Base-by-base conservation (phyloP, 2,329 filamentous ascomycete species). In the Ilyonectria destructans region DNA sequence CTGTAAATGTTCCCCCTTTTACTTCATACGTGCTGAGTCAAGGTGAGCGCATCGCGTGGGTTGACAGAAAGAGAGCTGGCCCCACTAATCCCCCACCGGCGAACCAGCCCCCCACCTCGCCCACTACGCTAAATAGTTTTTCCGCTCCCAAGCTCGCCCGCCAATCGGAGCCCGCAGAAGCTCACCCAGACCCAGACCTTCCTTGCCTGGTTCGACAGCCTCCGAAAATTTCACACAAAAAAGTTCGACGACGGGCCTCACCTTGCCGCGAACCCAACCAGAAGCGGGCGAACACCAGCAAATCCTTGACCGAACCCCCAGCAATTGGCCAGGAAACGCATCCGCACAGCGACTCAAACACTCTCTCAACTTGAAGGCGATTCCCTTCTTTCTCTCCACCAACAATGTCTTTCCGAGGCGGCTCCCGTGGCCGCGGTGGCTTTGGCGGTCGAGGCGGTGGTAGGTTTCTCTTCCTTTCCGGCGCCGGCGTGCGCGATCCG, bases 401-500 rank as follows among this genome's bases (percentile, higher is more conserved):
- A 56, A 74, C 68, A 66, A 82, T 82, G 81, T 82, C 81, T 73
- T 82, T 82, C 77, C 79, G 80, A 77, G 80, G 80, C 69, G 77
- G 77, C 71, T 78, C 77, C 70, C 77, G 79, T 69, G 78, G 77
- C 70, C 76, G 79, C 70, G 77, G 80, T 62, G 78, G 80, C 67
- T 78, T 79, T 67, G 77, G 80, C 68, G 78, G 78, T 67, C 77
- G 79, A 69, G 80, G 80, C 65, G 80, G 80, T 71, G 80, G 79
- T 80, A 78, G 49, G 77, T 74, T 59, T 59, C 43, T 21, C 29
- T 46, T 51, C n/a, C 21, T 57, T n/a, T 29, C 23, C 21, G 9
- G 13, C 23, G 45, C 15, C 19, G 17, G 13, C 31, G 23, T 19
- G 37, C 37, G 37, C 37, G 37, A 26, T 26, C 5, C 37, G 31